Evolutionary conservation across 1,139 yeast genomes (phyloP), one percentile per base, ranked within the genome.

Genomic region (Candida tunisiensis): DNA sequence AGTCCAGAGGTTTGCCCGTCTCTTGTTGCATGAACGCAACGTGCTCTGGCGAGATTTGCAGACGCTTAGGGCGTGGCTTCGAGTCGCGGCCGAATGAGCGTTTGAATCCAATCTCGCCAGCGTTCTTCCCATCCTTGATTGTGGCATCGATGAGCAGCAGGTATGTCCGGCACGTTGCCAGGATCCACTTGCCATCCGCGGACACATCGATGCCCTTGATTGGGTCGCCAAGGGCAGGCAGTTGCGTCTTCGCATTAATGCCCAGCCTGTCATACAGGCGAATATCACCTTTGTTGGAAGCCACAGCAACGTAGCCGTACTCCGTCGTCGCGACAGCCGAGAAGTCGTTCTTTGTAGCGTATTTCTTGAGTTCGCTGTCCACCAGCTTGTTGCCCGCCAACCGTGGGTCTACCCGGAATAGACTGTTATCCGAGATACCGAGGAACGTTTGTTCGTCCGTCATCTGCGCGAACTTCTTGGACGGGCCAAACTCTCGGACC

Each of bases 161-260:
- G 43, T 77, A 78, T 2, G 69, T 65, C 39, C 62, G 57, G 54
- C 88, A 78, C 0, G 94, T 82, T 2, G 83, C 91, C 34, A 83
- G 55, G 23, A 82, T 42, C 79, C 85, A 82, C 41, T 68, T 60
- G 31, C 94, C 94, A 45, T 78, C 91, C 15, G 74, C 69, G 5
- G 92, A 71, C 1, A 68, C 69, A 33, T 77, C 85, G 16, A 79
- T 41, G 15, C 77, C 77, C 26, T 61, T 53, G 26, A 77, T 67
- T 3, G 70, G 57, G 37, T 79, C 91, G 10, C 93, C 93, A 30
- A 82, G 55, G 0, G 92, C 80, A 1, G 93, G 93, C 21, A 82
- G 53, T 13, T 67, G 61, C 1, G 88, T 72, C 52, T 74, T 79
- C 1, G 93, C 93, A 39, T 65, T 67, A 31, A 63, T 58, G 10